These are phyloP conservation scores for Prunus armeniaca DNA, from an alignment of 306 rosid genomes.

Conservation along the genomic window DNA sequence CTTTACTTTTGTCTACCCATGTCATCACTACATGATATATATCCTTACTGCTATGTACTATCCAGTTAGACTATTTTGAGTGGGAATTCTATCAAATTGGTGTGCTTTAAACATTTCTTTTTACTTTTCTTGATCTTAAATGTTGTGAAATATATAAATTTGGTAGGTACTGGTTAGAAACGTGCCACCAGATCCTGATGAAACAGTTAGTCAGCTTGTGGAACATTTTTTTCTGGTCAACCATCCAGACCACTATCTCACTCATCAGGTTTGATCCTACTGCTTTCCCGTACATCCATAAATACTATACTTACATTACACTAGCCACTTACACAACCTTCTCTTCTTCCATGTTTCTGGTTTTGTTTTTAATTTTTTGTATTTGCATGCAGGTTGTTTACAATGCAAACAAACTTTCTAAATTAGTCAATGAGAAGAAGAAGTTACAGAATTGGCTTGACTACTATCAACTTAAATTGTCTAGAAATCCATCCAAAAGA, in stretches of 20 bases:
- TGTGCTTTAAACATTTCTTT: not conserved
- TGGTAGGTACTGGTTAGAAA: constrained; percentile 86
- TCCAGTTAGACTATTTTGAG: not conserved
- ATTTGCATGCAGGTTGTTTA: constrained; percentile 67
- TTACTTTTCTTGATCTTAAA: not conserved
- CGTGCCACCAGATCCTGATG: constrained; percentile 96
- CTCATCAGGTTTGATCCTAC: constrained; percentile 65
- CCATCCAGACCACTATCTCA: constrained; percentile 86
- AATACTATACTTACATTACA: not conserved
- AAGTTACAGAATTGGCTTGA: constrained; percentile 86
- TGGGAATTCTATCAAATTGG: not conserved
- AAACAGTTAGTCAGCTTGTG: constrained; percentile 83
- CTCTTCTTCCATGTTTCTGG: not conserved
- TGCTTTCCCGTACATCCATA: not conserved
- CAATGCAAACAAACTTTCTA: constrained; percentile 76
- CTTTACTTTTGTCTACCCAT: not conserved
- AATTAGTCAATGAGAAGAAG: constrained; percentile 72
- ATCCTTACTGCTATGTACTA: not conserved
- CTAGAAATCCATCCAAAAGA: constrained; percentile 64
- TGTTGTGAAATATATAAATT: not conserved
- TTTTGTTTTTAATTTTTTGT: not conserved
- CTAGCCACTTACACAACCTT: not conserved
- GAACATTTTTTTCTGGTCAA: constrained; percentile 98
- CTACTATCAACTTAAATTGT: constrained; percentile 70
- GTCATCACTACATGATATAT: not conserved